phyloP scores from a whole-genome alignment of 768 basidiomycete species.

The Agrocybe pediades region DNA sequence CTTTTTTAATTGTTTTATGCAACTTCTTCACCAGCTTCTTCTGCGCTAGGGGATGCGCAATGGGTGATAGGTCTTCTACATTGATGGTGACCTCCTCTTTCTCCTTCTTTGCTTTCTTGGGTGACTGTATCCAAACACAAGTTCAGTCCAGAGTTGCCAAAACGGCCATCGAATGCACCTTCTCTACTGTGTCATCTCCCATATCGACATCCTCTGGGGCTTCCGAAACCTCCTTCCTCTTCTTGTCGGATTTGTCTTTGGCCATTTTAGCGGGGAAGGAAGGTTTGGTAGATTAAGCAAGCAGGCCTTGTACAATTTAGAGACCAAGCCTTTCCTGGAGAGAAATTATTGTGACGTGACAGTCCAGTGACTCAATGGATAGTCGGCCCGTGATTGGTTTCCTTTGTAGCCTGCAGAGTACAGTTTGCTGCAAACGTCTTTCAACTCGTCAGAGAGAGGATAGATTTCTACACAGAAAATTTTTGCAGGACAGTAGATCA shows the following conservation, averaged over 20 bases:
- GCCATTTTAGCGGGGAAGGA: constrained; percentile 40
- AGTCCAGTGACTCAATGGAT: neutral
- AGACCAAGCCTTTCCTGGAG: neutral
- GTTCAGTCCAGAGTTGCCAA: neutral
- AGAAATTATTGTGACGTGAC: constrained; percentile 23
- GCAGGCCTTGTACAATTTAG: neutral
- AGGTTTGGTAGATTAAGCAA: neutral
- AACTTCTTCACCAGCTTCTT: constrained; percentile 94
- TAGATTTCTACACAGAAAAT: too few species aligned
- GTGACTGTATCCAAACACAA: constrained; percentile 29
- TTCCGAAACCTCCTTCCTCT: constrained; percentile 51
- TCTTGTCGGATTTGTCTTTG: constrained; percentile 78
- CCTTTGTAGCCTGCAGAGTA: too few species aligned
- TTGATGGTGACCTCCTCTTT: constrained; percentile 68
- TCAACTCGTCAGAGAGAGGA: too few species aligned
- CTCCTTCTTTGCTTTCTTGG: constrained; percentile 63
- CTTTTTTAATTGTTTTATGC: constrained; percentile 93
- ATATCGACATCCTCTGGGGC: constrained; percentile 53
- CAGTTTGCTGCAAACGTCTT: too few species aligned
- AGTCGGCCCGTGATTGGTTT: neutral
- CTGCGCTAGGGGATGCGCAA: constrained; percentile 91
- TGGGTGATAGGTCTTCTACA: constrained; percentile 85
- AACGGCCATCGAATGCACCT: constrained; percentile 13
- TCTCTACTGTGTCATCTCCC: constrained; percentile 38
- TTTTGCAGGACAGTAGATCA: too few species aligned